Base-by-base conservation (phyloP, 2,329 filamentous ascomycete species). In the Ascochyta koolunga region DNA sequence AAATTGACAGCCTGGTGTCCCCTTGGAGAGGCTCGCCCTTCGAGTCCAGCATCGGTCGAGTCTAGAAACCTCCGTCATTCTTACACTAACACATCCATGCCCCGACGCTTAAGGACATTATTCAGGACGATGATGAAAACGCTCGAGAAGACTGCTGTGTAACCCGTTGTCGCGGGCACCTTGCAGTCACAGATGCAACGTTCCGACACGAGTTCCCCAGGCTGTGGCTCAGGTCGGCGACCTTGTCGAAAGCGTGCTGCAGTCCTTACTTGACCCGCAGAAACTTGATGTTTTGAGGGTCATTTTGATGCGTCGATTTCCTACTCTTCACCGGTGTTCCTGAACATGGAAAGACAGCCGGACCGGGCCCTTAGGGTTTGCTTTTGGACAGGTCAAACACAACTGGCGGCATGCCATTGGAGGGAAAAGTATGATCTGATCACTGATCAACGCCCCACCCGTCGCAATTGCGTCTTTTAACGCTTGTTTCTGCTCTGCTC, bases 151-250 rank as follows among this genome's bases (percentile, higher is more conserved):
- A 9, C 53, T 57, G 48, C 42, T 22, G 56, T 59, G 58, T 33
- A 56, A 56, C 53, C 22, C 21, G 3, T 43, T 39, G 38, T 56
- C 27, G 53, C 47, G 51, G 41, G 21, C 42, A 50, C 53, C 46
- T 56, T 50, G 42, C 42, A 55, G 15, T 42, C 19, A 16, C 18
- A 45, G n/a, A 38, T 55, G 52, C 42, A 59, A 57, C 44, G 52
- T 44, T 50, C 48, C 58, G 43, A 54, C 50, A 50, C 50, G 41
- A 32, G 38, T 51, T 51, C 48, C 62, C 65, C 47, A 56, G 35
- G 16, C 29, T 59, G 50, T 59, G 65, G 62, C 58, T 66, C 65
- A 65, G 50, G 64, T 68, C 65, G 65, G 59, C 65, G 65, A 68
- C 55, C 47, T 55, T 53, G 31, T 47, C 42, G 51, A 29, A 54